Evolutionary conservation across 1,284 basidiomycete species (phyloP), one percentile per base, ranked within the genome.

Genomic region (Melampsora americana): DNA sequence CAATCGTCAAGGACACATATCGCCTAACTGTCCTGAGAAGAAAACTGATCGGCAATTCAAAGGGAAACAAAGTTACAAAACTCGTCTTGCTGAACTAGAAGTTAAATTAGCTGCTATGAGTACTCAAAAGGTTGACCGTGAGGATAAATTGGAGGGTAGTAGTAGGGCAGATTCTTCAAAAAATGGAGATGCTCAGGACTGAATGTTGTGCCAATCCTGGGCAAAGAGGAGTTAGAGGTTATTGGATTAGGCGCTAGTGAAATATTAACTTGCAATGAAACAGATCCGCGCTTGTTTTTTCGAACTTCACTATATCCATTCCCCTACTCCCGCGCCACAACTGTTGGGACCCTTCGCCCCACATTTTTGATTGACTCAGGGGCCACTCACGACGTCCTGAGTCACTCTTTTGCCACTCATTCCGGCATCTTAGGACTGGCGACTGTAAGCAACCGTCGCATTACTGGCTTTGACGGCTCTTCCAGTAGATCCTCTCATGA

Each of bases 311-410:
- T 66, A 1, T 23, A 0, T 42, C 1, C 28, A 12, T 12, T 16
- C 9, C 26, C 32, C 32, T 11, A 7, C 35, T 32, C 64, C 32
- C 16, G 16, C 16, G 64, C 32, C 35, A 66, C 64, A 42, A 44
- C 48, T 20, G 23, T 26, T 35, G 35, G 9, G 35, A 35, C 9
- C 35, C 35, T 9, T 4, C 35, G 9, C 3, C 2, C 61, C 61
- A n/a, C 28, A 4, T 64, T 64, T 12, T 16, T 66, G 9, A 66
- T 66, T 66, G 64, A 66, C 14, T 66, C 64, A 1, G 64, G 64
- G 0, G 64, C 64, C 30, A 66, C 64, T 11, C 64, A 44, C 35
- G n/a, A 66, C n/a, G 35, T 64, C 6, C 6, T 64, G 30, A 35
- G 61, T 35, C 20, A 64, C 7, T 64, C 61, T 42, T 64, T n/a